Percentiles rank a stretch among this genome's conserved stretches.
Evolutionary conservation across 106 monocot genomes (phyloP).

Genomic region (Dendrobium officinale): DNA sequence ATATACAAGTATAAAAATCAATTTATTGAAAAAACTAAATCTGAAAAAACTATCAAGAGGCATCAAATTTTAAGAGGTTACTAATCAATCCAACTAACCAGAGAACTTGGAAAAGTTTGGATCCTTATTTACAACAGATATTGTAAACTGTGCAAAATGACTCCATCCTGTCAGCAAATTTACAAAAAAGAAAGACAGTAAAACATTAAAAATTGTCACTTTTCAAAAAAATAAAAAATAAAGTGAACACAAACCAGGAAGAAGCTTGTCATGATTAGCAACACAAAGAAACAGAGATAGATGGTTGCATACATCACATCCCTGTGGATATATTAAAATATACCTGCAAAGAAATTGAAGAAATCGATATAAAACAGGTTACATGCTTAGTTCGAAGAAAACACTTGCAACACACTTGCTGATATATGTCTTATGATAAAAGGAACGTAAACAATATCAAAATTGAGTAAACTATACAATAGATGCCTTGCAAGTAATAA

Average conservation of each 20-base stretch:
- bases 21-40: background rate
- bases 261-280: conserved; percentile 92
- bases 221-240: conserved; percentile 3
- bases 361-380: background rate
- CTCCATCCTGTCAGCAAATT: conserved; percentile 73
- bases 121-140: conserved; percentile 91
- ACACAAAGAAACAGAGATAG: conserved; percentile 96
- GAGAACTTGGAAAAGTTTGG: conserved; percentile 88
- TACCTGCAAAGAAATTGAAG: conserved; percentile 52
- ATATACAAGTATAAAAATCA: conserved; percentile 11
- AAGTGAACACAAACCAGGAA: conserved; percentile 51
- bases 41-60: background rate
- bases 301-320: conserved; percentile 93
- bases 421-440: background rate
- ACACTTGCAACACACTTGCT: conserved; percentile 1
- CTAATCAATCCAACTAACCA: conserved; percentile 41
- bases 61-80: background rate
- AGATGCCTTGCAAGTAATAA: background rate
- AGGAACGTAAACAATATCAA: background rate
- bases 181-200: background rate
- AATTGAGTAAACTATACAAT: background rate
- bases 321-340: conserved; percentile 96
- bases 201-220: background rate
- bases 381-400: background rate
- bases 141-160: conserved; percentile 96